Conservation (phyloP, 164 flowering plant genomes). For the Buxus sempervirens region DNA sequence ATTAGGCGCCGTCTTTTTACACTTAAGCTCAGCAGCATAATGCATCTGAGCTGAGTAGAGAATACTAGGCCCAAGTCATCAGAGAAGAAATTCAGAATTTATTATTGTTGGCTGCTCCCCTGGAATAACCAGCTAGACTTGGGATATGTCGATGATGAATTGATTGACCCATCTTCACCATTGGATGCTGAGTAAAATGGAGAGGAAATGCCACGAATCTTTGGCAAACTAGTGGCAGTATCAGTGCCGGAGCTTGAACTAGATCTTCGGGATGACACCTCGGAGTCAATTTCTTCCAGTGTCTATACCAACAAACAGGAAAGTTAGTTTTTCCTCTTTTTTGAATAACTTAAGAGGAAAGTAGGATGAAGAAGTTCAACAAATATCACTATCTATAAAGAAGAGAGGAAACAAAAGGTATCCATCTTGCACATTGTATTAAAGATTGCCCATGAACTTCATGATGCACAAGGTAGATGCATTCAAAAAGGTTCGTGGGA, state of each 20-base stretch:
- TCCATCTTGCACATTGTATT: background rate
- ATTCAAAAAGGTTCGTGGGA: background rate
- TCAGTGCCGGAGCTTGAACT: conserved; percentile 6
- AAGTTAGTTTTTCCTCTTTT: background rate
- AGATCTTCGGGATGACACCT: conserved; percentile 16
- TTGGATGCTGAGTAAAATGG: background rate
- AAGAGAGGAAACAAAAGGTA: background rate
- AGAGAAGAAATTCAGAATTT: background rate
- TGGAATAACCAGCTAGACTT: background rate
- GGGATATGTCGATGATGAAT: background rate
- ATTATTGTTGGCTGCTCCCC: background rate
- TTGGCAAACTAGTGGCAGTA: conserved; percentile 11
- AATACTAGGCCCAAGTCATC: too few species aligned
- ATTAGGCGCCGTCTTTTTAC: too few species aligned
- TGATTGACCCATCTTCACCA: background rate
- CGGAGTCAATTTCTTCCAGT: conserved; percentile 21
- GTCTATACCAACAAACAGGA: conserved; percentile 9
- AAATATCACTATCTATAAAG: background rate
- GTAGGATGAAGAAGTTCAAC: background rate
- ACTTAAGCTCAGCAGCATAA: too few species aligned
- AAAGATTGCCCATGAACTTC: background rate
- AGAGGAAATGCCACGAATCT: conserved; percentile 2
- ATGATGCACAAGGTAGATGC: background rate
- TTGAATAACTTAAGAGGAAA: background rate
- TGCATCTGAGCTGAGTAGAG: too few species aligned